A percentile compares a stretch with the other conserved stretches of the same genome.
Evolutionary conservation across 1,284 basidiomycete species (phyloP).

Genomic region (Pseudozyma tsukubaensis): DNA sequence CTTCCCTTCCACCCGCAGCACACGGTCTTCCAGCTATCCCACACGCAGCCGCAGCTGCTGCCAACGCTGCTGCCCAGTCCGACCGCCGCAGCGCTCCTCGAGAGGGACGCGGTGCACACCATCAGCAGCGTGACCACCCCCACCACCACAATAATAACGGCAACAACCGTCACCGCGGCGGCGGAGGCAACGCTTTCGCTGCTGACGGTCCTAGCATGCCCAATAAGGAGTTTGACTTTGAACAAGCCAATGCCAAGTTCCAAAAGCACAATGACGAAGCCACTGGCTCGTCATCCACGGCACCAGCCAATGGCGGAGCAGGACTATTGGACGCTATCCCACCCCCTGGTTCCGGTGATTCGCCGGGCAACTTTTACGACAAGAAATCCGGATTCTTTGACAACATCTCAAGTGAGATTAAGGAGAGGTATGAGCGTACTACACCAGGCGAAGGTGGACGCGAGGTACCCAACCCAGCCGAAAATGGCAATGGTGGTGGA

Average conservation of each 20-base stretch:
- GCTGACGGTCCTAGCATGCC: slow-evolving; percentile 47
- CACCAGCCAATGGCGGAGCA: slow-evolving; percentile 5
- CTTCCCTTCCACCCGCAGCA: slow-evolving; percentile 29
- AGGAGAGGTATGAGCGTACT: slow-evolving; percentile 59
- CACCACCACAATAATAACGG: slow-evolving; percentile 8
- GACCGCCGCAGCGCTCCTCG: slow-evolving; percentile 18
- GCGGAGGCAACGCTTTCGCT: not conserved
- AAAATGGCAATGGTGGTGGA: slow-evolving; percentile 9
- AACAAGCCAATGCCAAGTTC: slow-evolving; percentile 66
- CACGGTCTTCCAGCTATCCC: slow-evolving; percentile 53
- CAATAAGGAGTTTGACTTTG: slow-evolving; percentile 65
- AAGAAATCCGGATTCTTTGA: slow-evolving; percentile 67
- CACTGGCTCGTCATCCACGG: not conserved
- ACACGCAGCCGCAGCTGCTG: slow-evolving; percentile 52
- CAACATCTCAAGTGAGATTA: slow-evolving; percentile 64
- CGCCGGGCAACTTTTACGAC: slow-evolving; percentile 59
- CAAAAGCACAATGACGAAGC: slow-evolving; percentile 43
- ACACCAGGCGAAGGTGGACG: not conserved
- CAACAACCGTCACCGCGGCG: not conserved
- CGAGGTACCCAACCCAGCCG: not conserved
- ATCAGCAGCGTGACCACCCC: not conserved
- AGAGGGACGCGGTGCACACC: slow-evolving; percentile 8
- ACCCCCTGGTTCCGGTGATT: slow-evolving; percentile 33
- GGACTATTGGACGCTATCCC: slow-evolving; percentile 61
- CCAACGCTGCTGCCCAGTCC: slow-evolving; percentile 24